Percentiles rank a stretch among this genome's conserved stretches.
Conservation (phyloP, 495 filamentous ascomycete genomes). For the Neurospora sp. region DNA sequence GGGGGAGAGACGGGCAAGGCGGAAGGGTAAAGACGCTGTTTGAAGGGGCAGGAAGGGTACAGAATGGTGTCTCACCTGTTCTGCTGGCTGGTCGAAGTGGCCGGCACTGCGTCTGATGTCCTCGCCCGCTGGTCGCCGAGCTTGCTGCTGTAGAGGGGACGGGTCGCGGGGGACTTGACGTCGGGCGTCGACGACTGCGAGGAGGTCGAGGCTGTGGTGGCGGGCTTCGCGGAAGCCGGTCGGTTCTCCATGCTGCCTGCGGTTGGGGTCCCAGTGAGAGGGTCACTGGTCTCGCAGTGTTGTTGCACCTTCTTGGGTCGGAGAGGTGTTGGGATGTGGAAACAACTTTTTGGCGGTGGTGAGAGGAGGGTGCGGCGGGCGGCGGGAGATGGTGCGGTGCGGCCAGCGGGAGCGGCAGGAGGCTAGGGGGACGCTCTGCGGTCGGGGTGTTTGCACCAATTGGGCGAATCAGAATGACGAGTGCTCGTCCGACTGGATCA, state of each 20-base stretch:
- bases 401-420: conserved; percentile 20
- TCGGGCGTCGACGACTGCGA: conserved; percentile 14
- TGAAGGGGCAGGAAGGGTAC: conserved; percentile 11
- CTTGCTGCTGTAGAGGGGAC: conserved; percentile 28
- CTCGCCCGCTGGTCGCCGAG: conserved; percentile 20
- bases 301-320: conserved; percentile 4
- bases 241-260: conserved; percentile 26
- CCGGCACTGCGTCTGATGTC: conserved; percentile 13
- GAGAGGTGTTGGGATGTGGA: background rate
- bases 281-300: conserved; percentile 18
- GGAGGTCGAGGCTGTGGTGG: conserved; percentile 13
- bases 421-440: background rate
- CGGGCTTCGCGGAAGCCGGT: conserved; percentile 20
- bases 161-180: conserved; percentile 18
- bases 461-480: conserved; percentile 22
- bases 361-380: conserved; percentile 16
- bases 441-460: conserved; percentile 21
- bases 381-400: conserved; percentile 19
- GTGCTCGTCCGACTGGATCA: conserved; percentile 12
- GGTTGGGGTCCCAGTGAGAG: conserved; percentile 13
- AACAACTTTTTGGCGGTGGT: conserved; percentile 15
- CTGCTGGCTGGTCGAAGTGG: conserved; percentile 12
- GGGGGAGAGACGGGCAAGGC: conserved; percentile 7
- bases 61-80: conserved; percentile 25
- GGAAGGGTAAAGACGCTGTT: conserved; percentile 4